Evolutionary conservation across 345 rosid genomes (phyloP).

Genomic region (Aquilaria malaccensis): DNA sequence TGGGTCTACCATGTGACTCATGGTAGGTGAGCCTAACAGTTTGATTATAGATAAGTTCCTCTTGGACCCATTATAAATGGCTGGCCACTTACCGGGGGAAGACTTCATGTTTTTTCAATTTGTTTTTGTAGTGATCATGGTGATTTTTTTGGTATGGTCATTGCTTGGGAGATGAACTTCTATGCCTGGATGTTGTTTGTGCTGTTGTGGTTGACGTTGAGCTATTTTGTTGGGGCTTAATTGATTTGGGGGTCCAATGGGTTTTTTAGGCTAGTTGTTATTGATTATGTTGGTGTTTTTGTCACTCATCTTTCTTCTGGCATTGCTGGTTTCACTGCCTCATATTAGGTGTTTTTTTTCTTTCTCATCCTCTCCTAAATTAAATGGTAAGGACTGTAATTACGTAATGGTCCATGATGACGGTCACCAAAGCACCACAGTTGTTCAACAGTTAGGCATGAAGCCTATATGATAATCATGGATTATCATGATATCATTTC

Average conservation of each 20-base stretch:
- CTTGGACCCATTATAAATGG: background rate
- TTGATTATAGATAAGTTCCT: constrained; percentile 15
- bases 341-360: too few species aligned
- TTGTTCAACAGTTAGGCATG: too few species aligned
- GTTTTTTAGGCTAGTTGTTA: constrained; percentile 17
- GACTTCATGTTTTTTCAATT: constrained; percentile 48
- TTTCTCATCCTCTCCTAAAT: too few species aligned
- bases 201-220: constrained; percentile 45
- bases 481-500: constrained; percentile 20
- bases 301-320: constrained; percentile 66
- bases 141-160: constrained; percentile 45
- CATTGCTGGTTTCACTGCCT: too few species aligned
- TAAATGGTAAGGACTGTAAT: too few species aligned
- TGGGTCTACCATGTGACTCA: constrained; percentile 17
- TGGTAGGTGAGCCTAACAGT: constrained; percentile 28
- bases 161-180: constrained; percentile 61
- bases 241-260: constrained; percentile 42
- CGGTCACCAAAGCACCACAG: too few species aligned
- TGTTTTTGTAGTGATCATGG: constrained; percentile 58
- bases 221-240: constrained; percentile 47
- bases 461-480: too few species aligned
- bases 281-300: constrained; percentile 57
- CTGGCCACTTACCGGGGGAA: constrained; percentile 15
- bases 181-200: constrained; percentile 64
- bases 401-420: too few species aligned